Base-by-base conservation (phyloP, 1,284 basidiomycete genomes). In the Moesziomyces sp. region DNA sequence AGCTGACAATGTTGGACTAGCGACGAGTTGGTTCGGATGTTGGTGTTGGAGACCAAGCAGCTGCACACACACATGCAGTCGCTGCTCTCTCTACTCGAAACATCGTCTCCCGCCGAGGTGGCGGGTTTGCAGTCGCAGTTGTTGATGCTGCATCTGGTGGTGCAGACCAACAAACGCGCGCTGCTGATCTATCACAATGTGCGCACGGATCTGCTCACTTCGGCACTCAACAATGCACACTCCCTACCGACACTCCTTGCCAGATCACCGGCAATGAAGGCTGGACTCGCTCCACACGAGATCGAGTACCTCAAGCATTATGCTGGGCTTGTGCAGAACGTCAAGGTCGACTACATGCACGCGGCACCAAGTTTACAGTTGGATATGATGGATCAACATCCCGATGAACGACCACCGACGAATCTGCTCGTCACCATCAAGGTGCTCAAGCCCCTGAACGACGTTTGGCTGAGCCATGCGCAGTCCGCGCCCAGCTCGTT, bases 21-120 rank as follows among this genome's bases (percentile, higher is more conserved):
- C 84, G 92, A 94, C 82, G 87, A 89, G 52, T 89, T 93, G 74
- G 91, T 98, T 40, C 91, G 94, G 53, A 88, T 90, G 44, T 88
- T 97, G 83, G 88, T 93, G 73, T 90, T 95, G 73, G 96, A 98
- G 84, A 93, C 94, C 65, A 92, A 94, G 78, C 92, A 93, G 79
- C 90, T 97, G 73, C 92, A 86, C 34, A 76, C 84, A 3, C 84
- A 85, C 38, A 85, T 87, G 60, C 79, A 75, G 23, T 85, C 26
- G 78, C 92, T 61, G 86, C 57, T 61, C 82, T 87, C 72, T 78
- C 85, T 30, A 84, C 88, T 48, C 83, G 87, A 67, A 48, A 57
- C 49, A 52, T 43, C 65, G 81, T 67, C 79, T 80, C 68, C 76
- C 80, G 84, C 48, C 21, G 84, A 86, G 26, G 84, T 85, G 38